phyloP scores from a whole-genome alignment of 305 asterid species.

The Coffea humblotiana region DNA sequence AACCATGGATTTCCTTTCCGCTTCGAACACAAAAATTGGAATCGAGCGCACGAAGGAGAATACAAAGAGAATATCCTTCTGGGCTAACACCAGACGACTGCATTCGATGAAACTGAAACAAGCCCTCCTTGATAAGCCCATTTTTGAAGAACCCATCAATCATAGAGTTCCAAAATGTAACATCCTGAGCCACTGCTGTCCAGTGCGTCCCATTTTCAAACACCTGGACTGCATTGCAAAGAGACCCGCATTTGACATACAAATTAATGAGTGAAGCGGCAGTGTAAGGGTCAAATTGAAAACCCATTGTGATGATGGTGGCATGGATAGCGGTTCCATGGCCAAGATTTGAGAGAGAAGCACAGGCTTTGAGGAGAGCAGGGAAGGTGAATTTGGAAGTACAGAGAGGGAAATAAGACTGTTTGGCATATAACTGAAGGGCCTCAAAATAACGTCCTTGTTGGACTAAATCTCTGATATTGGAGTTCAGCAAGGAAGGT shows the following conservation, averaged over 20 bases:
- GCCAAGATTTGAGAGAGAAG: constrained; percentile 41
- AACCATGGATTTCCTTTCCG: constrained; percentile 73
- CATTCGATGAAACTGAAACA: constrained; percentile 53
- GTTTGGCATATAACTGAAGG: constrained; percentile 45
- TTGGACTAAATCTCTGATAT: constrained; percentile 46
- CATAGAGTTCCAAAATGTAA: constrained; percentile 77
- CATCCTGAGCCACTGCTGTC: constrained; percentile 45
- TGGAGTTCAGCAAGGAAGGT: constrained; percentile 31
- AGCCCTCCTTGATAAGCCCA: constrained; percentile 44
- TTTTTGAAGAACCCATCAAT: constrained; percentile 59
- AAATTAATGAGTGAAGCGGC: constrained; percentile 64
- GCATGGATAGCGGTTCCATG: constrained; percentile 64
- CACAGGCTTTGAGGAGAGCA: constrained; percentile 77
- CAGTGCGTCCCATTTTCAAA: constrained; percentile 55
- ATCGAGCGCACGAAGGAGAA: constrained; percentile 57
- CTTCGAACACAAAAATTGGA: constrained; percentile 18
- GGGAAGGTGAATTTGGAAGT: constrained; percentile 67
- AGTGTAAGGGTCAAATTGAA: constrained; percentile 60
- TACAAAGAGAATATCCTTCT: constrained; percentile 75
- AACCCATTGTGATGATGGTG: constrained; percentile 50
- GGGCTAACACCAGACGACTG: constrained; percentile 53
- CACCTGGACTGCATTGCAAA: constrained; percentile 53
- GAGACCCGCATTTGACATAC: constrained; percentile 55
- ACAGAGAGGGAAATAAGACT: constrained; percentile 33
- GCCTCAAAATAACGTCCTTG: constrained; percentile 54